Conservation (phyloP, 2,329 filamentous ascomycete genomes). For the Dactylellina sp. region DNA sequence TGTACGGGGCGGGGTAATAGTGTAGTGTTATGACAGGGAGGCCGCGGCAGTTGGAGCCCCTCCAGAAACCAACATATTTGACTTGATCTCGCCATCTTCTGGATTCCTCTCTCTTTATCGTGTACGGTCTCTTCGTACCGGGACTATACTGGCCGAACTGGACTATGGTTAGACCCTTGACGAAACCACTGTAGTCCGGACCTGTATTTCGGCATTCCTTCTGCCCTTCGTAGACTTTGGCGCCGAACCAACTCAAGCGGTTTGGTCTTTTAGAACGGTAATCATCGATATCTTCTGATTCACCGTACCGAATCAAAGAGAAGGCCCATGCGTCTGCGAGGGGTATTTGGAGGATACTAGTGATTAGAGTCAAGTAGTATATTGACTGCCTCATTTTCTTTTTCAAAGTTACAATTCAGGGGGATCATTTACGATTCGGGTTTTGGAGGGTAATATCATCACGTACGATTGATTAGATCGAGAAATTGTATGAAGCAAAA, state of each 20-base stretch:
- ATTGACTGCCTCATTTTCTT: too few species aligned
- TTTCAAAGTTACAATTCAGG: too few species aligned
- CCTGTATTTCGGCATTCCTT: background rate
- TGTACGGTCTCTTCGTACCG: background rate
- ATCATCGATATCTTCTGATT: too few species aligned
- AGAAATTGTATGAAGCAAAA: too few species aligned
- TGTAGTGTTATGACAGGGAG: background rate
- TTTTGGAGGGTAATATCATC: too few species aligned
- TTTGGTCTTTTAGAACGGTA: too few species aligned
- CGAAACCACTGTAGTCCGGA: background rate
- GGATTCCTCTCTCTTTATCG: background rate
- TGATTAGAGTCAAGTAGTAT: too few species aligned
- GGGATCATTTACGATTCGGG: too few species aligned
- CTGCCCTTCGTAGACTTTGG: slow-evolving; percentile 2
- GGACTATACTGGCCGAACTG: background rate
- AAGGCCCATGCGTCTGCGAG: too few species aligned
- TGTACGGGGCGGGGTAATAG: slow-evolving; percentile 5
- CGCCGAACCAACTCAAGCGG: background rate
- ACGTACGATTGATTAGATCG: too few species aligned
- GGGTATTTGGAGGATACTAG: too few species aligned
- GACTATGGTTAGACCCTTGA: background rate
- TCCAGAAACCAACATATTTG: slow-evolving; percentile 13
- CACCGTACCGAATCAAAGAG: too few species aligned
- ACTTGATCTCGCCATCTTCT: background rate
- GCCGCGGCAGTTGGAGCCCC: background rate